These are phyloP conservation scores for Paramecium caudatum DNA, from an alignment of 73 alveolate species.

Conservation along the genomic window DNA sequence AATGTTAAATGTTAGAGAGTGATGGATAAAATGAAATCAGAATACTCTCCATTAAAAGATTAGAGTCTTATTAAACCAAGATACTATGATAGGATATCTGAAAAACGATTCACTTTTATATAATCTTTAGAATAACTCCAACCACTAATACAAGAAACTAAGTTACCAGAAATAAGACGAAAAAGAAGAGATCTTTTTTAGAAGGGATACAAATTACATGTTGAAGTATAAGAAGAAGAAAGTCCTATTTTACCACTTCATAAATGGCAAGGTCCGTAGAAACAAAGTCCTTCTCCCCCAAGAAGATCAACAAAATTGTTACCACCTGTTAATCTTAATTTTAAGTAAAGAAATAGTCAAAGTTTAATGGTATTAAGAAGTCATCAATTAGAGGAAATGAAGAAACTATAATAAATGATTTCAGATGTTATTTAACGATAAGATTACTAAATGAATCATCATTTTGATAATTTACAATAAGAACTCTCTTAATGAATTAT, in stretches of 20 bases:
- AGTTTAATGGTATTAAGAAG: constrained; percentile 38
- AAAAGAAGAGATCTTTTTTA: not conserved
- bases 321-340: constrained; percentile 18
- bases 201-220: constrained; percentile 2
- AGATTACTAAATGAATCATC: constrained; percentile 48
- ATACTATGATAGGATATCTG: not conserved
- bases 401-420: not conserved
- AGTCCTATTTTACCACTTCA: not conserved
- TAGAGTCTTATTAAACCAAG: constrained; percentile 30
- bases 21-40: not conserved
- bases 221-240: not conserved
- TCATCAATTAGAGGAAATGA: constrained; percentile 20
- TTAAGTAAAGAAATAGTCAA: constrained; percentile 31
- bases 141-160: constrained; percentile 12
- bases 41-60: constrained; percentile 4
- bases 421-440: not conserved
- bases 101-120: not conserved
- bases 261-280: constrained; percentile 49
- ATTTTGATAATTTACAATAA: not conserved
- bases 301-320: constrained; percentile 34
- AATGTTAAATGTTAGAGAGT: not conserved
- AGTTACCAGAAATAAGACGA: not conserved
- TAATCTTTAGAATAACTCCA: not conserved
- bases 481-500: constrained; percentile 22
- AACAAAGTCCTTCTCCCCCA: constrained; percentile 5